Evolutionary conservation across 352 stramenopile species (phyloP).

Genomic region (Globisporangium nodosum): DNA sequence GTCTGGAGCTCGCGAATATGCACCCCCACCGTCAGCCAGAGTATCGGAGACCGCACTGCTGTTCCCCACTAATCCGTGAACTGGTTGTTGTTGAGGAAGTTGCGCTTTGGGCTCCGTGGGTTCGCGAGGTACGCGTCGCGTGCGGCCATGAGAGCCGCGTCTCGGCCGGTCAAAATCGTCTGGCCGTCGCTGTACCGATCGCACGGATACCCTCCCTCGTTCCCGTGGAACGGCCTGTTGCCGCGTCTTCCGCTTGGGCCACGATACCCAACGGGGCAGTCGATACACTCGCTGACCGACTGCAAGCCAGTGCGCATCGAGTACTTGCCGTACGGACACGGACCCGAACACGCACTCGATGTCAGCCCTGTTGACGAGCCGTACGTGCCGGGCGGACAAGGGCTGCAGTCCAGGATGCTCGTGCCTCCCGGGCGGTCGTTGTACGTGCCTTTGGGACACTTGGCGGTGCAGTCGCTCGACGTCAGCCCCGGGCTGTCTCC

Average conservation of each 20-base stretch:
- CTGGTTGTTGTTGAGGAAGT: constrained; percentile 15
- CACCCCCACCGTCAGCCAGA: too few species aligned
- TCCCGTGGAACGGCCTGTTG: constrained; percentile 32
- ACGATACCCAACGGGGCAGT: constrained; percentile 53
- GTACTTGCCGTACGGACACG: constrained; percentile 68
- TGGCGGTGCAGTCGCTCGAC: constrained; percentile 57
- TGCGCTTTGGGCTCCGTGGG: constrained; percentile 6
- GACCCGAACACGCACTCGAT: constrained; percentile 43
- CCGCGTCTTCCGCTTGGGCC: constrained; percentile 50
- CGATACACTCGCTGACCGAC: constrained; percentile 48
- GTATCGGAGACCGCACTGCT: too few species aligned
- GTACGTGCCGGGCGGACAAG: constrained; percentile 57
- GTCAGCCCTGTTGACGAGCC: constrained; percentile 50
- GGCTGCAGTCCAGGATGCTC: constrained; percentile 61
- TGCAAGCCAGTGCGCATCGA: constrained; percentile 49
- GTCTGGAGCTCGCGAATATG: too few species aligned
- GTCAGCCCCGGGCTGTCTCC: constrained; percentile 54
- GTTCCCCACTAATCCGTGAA: neutral
- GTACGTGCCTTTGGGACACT: constrained; percentile 69
- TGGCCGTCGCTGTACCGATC: constrained; percentile 51
- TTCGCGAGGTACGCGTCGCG: constrained; percentile 26
- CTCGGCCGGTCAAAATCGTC: constrained; percentile 32
- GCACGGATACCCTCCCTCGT: constrained; percentile 53
- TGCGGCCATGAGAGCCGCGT: constrained; percentile 21
- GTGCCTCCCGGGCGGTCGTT: constrained; percentile 52